These are phyloP conservation scores for Candida stauntonica DNA, from an alignment of 805 yeast genomes.

Conservation along the genomic window DNA sequence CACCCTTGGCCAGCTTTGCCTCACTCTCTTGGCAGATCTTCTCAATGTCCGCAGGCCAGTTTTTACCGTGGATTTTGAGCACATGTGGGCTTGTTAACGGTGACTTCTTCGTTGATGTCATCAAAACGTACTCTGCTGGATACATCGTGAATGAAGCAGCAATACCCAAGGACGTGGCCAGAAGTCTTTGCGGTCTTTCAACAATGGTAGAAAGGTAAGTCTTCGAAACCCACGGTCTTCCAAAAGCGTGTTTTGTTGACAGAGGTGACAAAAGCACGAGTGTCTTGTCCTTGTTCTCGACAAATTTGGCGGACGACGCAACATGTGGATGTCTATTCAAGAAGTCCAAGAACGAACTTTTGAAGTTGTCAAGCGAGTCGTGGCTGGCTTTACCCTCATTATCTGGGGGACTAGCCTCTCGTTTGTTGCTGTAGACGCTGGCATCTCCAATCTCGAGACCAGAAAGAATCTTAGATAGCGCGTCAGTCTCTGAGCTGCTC, in stretches of 20 bases:
- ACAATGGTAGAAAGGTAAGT: constrained; percentile 63
- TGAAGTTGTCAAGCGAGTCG: constrained; percentile 36
- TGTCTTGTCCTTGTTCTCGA: constrained; percentile 43
- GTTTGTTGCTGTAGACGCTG: constrained; percentile 9
- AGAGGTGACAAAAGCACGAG: constrained; percentile 64
- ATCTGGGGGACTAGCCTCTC: neutral
- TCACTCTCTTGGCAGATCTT: constrained; percentile 58
- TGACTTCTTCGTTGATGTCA: constrained; percentile 43
- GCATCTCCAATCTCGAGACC: constrained; percentile 18
- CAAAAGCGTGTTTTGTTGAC: constrained; percentile 67
- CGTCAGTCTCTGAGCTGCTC: constrained; percentile 13
- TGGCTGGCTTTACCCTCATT: neutral
- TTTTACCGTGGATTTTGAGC: constrained; percentile 62
- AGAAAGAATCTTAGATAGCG: constrained; percentile 18
- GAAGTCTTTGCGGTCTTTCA: constrained; percentile 75
- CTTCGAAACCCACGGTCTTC: constrained; percentile 73
- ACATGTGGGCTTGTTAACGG: constrained; percentile 58
- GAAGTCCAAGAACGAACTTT: constrained; percentile 40
- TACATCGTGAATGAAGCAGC: constrained; percentile 68
- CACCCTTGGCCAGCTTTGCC: constrained; percentile 44
- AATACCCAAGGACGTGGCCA: constrained; percentile 75
- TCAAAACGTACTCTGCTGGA: constrained; percentile 53
- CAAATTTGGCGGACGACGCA: constrained; percentile 30
- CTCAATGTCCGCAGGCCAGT: constrained; percentile 61
- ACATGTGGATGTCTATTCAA: constrained; percentile 36